phyloP scores from a whole-genome alignment of 2,329 filamentous ascomycete species.

The Arachnopeziza araneosa region DNA sequence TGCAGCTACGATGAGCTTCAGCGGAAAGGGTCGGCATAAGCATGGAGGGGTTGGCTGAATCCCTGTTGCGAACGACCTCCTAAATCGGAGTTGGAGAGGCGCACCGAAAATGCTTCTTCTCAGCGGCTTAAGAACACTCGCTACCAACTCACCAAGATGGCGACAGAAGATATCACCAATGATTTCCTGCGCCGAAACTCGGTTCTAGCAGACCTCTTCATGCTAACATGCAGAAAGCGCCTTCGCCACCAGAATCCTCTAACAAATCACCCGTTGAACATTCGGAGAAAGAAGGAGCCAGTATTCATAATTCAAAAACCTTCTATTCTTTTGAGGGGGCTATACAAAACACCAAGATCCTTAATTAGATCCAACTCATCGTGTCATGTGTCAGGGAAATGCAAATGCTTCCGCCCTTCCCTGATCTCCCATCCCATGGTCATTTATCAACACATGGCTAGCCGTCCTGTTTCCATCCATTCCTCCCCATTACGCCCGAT shows the following conservation, averaged over 20 bases:
- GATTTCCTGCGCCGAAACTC: too few relatives aligned
- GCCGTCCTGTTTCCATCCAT: not conserved
- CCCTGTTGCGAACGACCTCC: not conserved
- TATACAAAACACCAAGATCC: slow-evolving; percentile 10
- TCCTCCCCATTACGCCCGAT: slow-evolving; percentile 10
- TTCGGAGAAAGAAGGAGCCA: not conserved
- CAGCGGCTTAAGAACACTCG: not conserved
- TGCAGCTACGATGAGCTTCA: not conserved
- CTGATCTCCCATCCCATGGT: slow-evolving; percentile 8
- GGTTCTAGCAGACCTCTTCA: too few relatives aligned
- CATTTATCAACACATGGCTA: slow-evolving; percentile 19
- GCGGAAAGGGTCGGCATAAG: not conserved
- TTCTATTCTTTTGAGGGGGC: slow-evolving; percentile 15
- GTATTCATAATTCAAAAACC: slow-evolving; percentile 1
- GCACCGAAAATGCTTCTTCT: not conserved
- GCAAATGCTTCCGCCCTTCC: slow-evolving; percentile 7
- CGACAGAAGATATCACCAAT: too few relatives aligned
- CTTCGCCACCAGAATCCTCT: not conserved
- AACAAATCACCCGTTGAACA: not conserved
- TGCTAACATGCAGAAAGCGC: not conserved
- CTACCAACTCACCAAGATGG: not conserved
- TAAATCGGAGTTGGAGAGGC: not conserved
- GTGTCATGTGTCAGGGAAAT: slow-evolving; percentile 4
- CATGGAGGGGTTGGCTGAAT: not conserved
- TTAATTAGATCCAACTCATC: not conserved